phyloP scores from a whole-genome alignment of 2,329 filamentous ascomycete species.

The Fusarium buxicola region DNA sequence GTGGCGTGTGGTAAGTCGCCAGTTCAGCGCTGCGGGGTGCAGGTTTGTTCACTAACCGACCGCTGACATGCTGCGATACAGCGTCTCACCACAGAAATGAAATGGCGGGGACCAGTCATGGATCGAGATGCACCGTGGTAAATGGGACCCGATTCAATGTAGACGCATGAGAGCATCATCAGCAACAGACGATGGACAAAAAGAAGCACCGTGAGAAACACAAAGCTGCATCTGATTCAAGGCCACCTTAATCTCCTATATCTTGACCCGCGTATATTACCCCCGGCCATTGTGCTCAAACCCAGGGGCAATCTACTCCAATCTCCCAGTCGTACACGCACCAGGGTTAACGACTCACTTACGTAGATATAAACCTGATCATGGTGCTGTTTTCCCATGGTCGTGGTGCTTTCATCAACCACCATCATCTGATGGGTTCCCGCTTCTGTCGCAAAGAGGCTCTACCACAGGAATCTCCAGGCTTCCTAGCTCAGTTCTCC shows the following conservation, averaged over 20 bases:
- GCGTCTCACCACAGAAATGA: too few relatives aligned
- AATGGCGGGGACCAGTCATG: neutral
- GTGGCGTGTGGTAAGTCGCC: too few relatives aligned
- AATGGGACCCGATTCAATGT: too few relatives aligned
- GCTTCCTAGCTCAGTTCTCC: neutral
- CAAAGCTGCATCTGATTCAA: too few relatives aligned
- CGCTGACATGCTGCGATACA: too few relatives aligned
- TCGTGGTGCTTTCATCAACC: conserved; percentile 10
- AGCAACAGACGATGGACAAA: neutral
- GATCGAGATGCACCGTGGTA: neutral
- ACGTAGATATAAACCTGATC: conserved; percentile 24
- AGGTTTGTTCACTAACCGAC: too few relatives aligned
- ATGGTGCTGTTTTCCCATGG: conserved; percentile 41
- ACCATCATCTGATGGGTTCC: conserved; percentile 28
- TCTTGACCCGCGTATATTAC: too few relatives aligned
- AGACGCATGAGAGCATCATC: too few relatives aligned
- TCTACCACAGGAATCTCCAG: conserved; percentile 6
- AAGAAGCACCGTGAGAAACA: neutral
- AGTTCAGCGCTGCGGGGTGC: too few relatives aligned
- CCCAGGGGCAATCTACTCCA: conserved; percentile 2
- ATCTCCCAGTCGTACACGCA: neutral
- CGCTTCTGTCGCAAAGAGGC: neutral
- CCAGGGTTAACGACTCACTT: conserved; percentile 2
- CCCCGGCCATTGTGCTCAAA: neutral
- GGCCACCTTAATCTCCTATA: neutral